Conservation (phyloP, 2,329 filamentous ascomycete genomes). For the Trichophyton benhamiae region DNA sequence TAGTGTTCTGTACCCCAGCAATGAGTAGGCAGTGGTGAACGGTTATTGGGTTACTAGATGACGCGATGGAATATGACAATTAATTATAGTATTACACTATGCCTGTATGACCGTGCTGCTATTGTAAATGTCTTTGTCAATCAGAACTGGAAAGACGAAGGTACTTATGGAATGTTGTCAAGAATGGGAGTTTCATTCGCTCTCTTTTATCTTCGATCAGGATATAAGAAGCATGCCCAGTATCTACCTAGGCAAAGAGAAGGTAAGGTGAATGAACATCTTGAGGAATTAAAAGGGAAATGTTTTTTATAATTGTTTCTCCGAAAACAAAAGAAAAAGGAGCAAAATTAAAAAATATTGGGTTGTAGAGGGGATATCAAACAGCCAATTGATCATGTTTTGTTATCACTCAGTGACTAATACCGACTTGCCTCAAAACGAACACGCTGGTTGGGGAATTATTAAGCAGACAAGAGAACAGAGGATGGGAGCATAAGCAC, state of each 20-base stretch:
- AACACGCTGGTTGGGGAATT: conserved; percentile 1
- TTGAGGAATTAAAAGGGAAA: not conserved
- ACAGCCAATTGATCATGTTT: conserved; percentile 4
- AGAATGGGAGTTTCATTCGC: not conserved
- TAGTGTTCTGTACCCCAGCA: conserved; percentile 58
- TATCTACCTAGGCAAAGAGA: conserved; percentile 2
- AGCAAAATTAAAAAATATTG: not conserved
- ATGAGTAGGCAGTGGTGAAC: conserved; percentile 34
- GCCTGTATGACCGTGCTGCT: too few relatives aligned
- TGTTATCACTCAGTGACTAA: not conserved
- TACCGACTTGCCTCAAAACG: not conserved
- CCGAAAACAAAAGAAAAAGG: not conserved
- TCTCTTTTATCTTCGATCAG: not conserved
- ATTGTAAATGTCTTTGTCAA: not conserved
- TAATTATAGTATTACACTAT: too few relatives aligned
- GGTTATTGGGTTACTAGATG: too few relatives aligned
- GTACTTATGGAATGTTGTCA: not conserved
- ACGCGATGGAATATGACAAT: too few relatives aligned
- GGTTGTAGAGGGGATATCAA: not conserved
- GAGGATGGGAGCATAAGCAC: not conserved
- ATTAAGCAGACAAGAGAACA: not conserved
- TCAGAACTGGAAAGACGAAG: not conserved
- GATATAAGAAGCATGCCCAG: not conserved
- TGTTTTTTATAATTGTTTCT: not conserved
- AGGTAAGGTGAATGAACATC: not conserved